Percentiles rank a stretch among this genome's conserved stretches.
Evolutionary conservation across 192 early-diverging fungal genomes (phyloP).

Genomic region (Linnemannia exigua): DNA sequence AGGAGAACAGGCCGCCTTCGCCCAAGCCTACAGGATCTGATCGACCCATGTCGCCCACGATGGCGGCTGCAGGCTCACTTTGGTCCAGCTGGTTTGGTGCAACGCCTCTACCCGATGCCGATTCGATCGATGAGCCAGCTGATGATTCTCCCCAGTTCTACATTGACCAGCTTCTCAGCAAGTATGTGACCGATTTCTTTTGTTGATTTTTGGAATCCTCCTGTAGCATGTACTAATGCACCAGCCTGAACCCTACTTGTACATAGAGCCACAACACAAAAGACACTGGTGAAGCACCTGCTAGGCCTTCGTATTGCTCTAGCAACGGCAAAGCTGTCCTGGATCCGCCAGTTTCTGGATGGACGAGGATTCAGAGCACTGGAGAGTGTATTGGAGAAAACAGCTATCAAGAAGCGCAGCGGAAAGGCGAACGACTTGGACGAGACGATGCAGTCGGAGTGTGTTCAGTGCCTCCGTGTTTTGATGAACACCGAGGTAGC

Average conservation of each 20-base stretch:
- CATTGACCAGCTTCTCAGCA: conserved; percentile 56
- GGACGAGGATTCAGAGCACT: conserved; percentile 63
- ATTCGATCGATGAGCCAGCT: conserved; percentile 22
- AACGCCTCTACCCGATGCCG: conserved; percentile 20
- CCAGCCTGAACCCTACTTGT: background rate
- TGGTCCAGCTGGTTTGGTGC: conserved; percentile 53
- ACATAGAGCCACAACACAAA: conserved; percentile 53
- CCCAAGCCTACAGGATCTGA: conserved; percentile 25
- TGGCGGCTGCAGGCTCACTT: conserved; percentile 39
- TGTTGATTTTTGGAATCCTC: background rate
- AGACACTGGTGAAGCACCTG: conserved; percentile 60
- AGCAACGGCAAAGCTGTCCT: conserved; percentile 60
- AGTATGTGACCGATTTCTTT: conserved; percentile 9
- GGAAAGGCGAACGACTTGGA: conserved; percentile 56
- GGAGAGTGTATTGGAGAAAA: conserved; percentile 63
- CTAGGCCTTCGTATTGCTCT: conserved; percentile 58
- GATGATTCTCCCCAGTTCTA: conserved; percentile 58
- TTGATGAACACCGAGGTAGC: conserved; percentile 67
- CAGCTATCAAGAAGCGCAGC: conserved; percentile 56
- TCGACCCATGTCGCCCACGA: conserved; percentile 45
- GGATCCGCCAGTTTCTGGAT: conserved; percentile 66
- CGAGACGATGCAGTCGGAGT: conserved; percentile 62
- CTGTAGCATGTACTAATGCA: background rate
- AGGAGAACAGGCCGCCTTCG: conserved; percentile 4
- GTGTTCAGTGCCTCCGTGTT: conserved; percentile 64